These are phyloP conservation scores for Chlorella sp. DNA, from an alignment of 139 green algal genomes.

Conservation along the genomic window DNA sequence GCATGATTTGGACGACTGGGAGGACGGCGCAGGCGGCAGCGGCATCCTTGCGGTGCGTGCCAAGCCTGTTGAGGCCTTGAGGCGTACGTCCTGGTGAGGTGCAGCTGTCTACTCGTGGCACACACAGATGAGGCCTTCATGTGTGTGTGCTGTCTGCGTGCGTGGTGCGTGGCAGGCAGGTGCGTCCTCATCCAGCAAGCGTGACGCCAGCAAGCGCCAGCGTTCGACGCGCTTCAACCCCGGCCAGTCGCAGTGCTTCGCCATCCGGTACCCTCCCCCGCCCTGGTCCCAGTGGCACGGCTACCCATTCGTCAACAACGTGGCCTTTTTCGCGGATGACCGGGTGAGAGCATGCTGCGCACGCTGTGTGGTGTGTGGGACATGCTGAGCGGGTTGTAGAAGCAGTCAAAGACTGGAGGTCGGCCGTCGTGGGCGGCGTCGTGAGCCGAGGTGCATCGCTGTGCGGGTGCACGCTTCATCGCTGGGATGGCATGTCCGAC, in stretches of 20 bases:
- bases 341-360: too few relatives aligned
- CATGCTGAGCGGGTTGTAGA: too few relatives aligned
- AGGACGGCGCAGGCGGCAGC: too few relatives aligned
- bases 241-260: too few relatives aligned
- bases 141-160: background rate
- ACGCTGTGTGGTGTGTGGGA: too few relatives aligned
- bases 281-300: background rate
- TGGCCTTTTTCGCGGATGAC: background rate
- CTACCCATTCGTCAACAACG: background rate
- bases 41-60: background rate
- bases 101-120: background rate
- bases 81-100: background rate
- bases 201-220: background rate
- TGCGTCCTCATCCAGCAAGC: background rate
- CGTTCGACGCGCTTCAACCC: too few relatives aligned
- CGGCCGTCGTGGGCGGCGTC: too few relatives aligned
- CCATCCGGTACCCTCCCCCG: background rate
- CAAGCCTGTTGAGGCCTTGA: background rate
- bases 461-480: too few relatives aligned
- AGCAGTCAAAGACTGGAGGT: too few relatives aligned
- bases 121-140: too few relatives aligned
- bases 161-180: background rate
- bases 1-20: background rate
- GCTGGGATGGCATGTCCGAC: too few relatives aligned
- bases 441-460: too few relatives aligned